phyloP scores from a whole-genome alignment of 164 flowering plant genomes.

The Chimonanthus praecox region DNA sequence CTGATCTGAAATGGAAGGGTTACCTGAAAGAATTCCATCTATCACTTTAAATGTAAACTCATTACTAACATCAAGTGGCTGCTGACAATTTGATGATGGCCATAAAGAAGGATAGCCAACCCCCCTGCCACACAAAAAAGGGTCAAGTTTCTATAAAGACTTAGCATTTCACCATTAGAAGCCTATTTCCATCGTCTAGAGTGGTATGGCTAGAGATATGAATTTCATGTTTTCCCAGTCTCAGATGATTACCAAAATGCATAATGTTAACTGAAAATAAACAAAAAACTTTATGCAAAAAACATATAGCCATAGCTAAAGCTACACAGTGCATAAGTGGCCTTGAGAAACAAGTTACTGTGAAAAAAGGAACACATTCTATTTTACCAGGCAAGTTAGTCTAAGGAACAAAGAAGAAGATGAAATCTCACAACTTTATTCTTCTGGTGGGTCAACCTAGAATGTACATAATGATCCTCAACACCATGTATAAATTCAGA shows the following conservation, averaged over 20 bases:
- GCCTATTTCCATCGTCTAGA: background rate
- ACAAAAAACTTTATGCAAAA: too few relatives aligned
- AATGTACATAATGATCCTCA: too few relatives aligned
- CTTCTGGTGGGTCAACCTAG: too few relatives aligned
- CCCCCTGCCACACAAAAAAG: slow-evolving; percentile 48
- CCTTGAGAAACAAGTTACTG: too few relatives aligned
- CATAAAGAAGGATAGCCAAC: slow-evolving; percentile 76
- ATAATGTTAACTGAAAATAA: background rate
- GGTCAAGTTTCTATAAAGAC: slow-evolving; percentile 2
- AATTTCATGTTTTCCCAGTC: background rate
- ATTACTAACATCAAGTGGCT: slow-evolving; percentile 95
- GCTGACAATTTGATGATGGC: slow-evolving; percentile 68
- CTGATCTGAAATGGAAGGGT: background rate
- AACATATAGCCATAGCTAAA: background rate
- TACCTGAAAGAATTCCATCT: slow-evolving; percentile 89
- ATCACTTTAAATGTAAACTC: slow-evolving; percentile 82
- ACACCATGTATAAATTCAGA: too few relatives aligned
- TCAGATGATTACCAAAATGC: background rate
- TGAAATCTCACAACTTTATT: too few relatives aligned
- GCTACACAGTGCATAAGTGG: background rate
- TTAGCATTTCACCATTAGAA: background rate
- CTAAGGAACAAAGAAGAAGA: too few relatives aligned
- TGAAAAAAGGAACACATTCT: too few relatives aligned
- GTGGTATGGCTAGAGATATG: background rate
- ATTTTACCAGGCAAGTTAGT: too few relatives aligned